Evolutionary conservation across 2,329 filamentous ascomycete species (phyloP), one percentile per base, ranked within the genome.

Genomic region (Pseudocercospora eumusae): DNA sequence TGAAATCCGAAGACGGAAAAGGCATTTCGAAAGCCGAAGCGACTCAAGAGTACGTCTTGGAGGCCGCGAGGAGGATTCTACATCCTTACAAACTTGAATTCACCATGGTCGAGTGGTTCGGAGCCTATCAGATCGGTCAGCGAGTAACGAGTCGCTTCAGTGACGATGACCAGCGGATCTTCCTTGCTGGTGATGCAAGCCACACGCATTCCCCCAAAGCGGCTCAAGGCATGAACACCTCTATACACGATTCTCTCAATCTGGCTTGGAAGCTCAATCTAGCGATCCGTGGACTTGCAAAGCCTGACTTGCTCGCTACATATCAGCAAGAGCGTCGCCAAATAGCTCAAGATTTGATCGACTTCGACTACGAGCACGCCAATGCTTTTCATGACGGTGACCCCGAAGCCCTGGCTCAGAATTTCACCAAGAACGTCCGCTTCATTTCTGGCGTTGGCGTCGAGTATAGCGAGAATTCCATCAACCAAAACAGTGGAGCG

Each of bases 381-480:
- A 79, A 79, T 57, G 81, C 81, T 27, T 75, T 86, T 68, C 82
- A 85, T 20, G 82, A 81, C 3, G 87, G 87, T 31, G 87, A 91
- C 65, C 81, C 84, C 13, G 80, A 81, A 53, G 86, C 84, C 0
- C 79, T 91, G 1, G 85, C 87, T 0, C 81, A 84, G 65, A 91
- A 91, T 74, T 91, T 91, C 73, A 80, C 83, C 50, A 86, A 84
- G 50, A 90, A 91, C 60, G 84, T 90, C 36, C 84, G 86, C 8
- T 91, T 91, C 76, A 91, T 91, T 67, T 89, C 87, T 0, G 88
- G 88, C 13, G 83, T 89, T 31, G 88, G 88, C 1, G 88, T 87
- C 2, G 85, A 86, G 71, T 92, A 92, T 73, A 82, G 81, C 6
- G 77, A 82, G 54, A 88, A 89, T 63, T 78, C 83, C 4, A 83